Percentiles rank a stretch among this genome's conserved stretches.
phyloP scores from a whole-genome alignment of 2,329 filamentous ascomycete species.

The Trichoderma guizhouense region DNA sequence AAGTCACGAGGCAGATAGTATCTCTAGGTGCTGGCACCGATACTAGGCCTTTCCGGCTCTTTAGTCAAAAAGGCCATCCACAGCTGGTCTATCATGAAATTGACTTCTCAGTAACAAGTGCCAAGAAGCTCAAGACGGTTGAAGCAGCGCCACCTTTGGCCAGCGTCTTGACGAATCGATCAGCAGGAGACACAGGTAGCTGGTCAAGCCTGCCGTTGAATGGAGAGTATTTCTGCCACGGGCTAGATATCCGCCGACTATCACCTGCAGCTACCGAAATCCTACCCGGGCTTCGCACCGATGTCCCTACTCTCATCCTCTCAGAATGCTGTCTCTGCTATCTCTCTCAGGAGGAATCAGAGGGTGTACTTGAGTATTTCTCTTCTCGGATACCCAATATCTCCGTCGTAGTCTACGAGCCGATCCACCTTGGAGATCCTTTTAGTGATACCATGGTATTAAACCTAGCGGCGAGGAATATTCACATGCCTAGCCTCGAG shows the following conservation, averaged over 20 bases:
- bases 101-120: constrained; percentile 76
- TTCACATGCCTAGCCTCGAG: constrained; percentile 78
- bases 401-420: constrained; percentile 79
- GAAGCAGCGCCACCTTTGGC: constrained; percentile 45
- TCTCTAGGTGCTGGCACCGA: constrained; percentile 93
- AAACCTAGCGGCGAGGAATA: constrained; percentile 78
- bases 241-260: constrained; percentile 67
- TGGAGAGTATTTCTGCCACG: constrained; percentile 55
- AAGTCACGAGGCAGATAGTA: constrained; percentile 67
- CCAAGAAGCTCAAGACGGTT: constrained; percentile 58
- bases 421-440: constrained; percentile 75
- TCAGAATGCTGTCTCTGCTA: constrained; percentile 98
- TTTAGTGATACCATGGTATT: constrained; percentile 92
- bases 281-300: constrained; percentile 44
- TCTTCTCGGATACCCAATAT: constrained; percentile 47
- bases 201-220: constrained; percentile 43
- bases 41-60: constrained; percentile 77
- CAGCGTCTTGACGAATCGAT: constrained; percentile 36
- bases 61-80: constrained; percentile 41
- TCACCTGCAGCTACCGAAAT: constrained; percentile 14
- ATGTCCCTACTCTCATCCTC: constrained; percentile 76
- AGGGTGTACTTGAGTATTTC: constrained; percentile 64
- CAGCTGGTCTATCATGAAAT: constrained; percentile 81
- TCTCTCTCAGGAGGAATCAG: constrained; percentile 63
- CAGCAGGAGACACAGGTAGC: constrained; percentile 29